Evolutionary conservation across 2,329 filamentous ascomycete genomes (phyloP), one percentile per base, ranked within the genome.

Genomic region (Helicocarpus griseus): DNA sequence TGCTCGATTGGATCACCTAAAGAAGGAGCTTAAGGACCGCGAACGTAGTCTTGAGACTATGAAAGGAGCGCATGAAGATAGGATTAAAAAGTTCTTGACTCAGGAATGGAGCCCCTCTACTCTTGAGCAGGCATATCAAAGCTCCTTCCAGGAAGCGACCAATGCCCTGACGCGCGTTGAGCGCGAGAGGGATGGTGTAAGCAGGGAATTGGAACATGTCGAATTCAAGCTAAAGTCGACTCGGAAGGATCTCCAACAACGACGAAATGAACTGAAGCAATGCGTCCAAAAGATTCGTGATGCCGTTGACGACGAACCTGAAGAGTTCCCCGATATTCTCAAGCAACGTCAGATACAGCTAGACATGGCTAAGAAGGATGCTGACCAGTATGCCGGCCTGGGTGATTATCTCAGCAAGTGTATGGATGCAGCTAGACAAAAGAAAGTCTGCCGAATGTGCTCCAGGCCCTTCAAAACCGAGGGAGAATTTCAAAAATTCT

Each of bases 1-100:
- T 35, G 93, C 91, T 11, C 85, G 87, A 60, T 77, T 98, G 9
- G 87, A 95, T 52, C 83, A 87, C 59, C 77, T 90, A 31, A 89
- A 86, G 61, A 90, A 89, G 59, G 87, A 95, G 62, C 69, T 89
- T 26, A 80, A 81, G 56, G 84, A 89, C 57, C 81, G 85, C 51
- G 80, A 86, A 65, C 79, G 81, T 31, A 86, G 86, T 55, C 74
- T 97, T 2, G 79, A 89, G 7, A 93, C 87, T 0, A 81, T 96
- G 72, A 80, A 75, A 55, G 81, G 75, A 45, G 88, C 88, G 0
- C 88, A 94, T 74, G 79, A 77, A 48, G 75, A 83, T 31, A 86
- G 86, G 58, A 75, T 98, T 21, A 75, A 79, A 11, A 72, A 76
- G 5, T 67, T 87, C 9, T 60, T 97, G 29, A 82, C 83, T 24